Evolutionary conservation across 164 flowering plant genomes (phyloP), one percentile per base, ranked within the genome.

Genomic region (Berberis vulgaris): DNA sequence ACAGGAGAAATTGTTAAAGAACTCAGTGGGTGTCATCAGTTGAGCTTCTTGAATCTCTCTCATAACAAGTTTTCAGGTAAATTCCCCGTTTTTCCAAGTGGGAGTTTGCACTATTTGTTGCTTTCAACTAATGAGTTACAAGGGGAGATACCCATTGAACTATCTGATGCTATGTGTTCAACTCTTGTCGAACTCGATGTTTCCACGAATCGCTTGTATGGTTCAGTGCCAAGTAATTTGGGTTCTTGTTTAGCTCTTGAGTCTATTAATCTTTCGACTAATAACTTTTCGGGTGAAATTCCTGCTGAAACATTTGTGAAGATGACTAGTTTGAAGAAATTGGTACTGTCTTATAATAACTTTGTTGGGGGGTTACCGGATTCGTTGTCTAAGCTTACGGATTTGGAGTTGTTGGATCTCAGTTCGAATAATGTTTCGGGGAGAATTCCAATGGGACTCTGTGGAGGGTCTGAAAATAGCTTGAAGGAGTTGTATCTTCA

Each of bases 361-460:
- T 86, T 91, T 50, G 13, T 45, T 7, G 96, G 96, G 6, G 26
- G 6, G 7, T 63, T 94, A 68, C 84, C 91, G 11, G 81, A 80
- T 54, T 75, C 86, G 5, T 47, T 87, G 41, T 83, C 87, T 3
- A 71, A 64, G 47, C 68, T 89, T 42, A 59, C 78, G 7, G 65
- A 54, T 45, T 82, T 94, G 83, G 90, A 87, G 77, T 44, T 70
- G 7, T 79, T 94, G 65, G 99, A 91, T 76, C 82, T 89, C 73
- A 89, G 96, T 66, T 84, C 96, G 7, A 94, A 94, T 65, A 77
- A 66, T 44, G 26, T 94, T n/a, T 64, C 86, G 12, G 99, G 96
- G 7, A n/a, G 63, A 1, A 78, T 94, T 40, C 96, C 97, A 2
- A 26, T 69, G 26, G 74, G 74, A 58, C 64, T 91, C 62, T 91